Base-by-base conservation (phyloP, 257 asterid genomes). In the Solanum chiquidenum region DNA sequence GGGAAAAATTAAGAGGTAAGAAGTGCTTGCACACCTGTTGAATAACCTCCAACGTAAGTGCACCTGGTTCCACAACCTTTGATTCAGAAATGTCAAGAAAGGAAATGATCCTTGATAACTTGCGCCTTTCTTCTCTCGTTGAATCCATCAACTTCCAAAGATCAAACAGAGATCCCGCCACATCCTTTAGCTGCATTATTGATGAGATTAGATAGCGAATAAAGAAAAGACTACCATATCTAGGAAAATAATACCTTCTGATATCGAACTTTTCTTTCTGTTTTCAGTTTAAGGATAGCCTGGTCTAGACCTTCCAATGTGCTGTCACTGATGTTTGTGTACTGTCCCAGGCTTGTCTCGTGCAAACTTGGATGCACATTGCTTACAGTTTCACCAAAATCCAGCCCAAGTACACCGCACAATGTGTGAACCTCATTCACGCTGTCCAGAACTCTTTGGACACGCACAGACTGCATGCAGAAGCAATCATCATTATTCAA, bases 141-240 rank as follows among this genome's bases (percentile, higher is more conserved):
- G 95, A 88, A 90, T 95, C 98, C 98, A 97, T 95, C 92, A 97
- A 91, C 89, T 92, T 94, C 98, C 99, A 97, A 55, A 97, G 98
- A 86, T 94, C 96, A 88, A 76, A 93, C 42, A 97, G 95, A 46
- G 96, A 92, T 25, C 92, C 92, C 68, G 94, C 91, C 77, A 95
- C 93, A 69, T 95, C 98, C 89, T 94, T 97, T 83, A 97, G 93
- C 99, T 97, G 97, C 92, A 93, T 64, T 73, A 62, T 80, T 20
- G 86, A 87, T 37, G 74, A 69, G 77, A 88, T 88, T 88, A 91
- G 87, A 82, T 86, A 84, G 66, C 83, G 40, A 20, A 82, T 86
- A 84, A 83, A 62, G 16, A 34, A 25, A 86, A 88, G 23, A 77
- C 25, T 58, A 79, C 49, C 62, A 84, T 38, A 20, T 55, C 31